Evolutionary conservation across 192 early-diverging fungal genomes (phyloP), one percentile per base, ranked within the genome.

Genomic region (Coemansia aciculifera): DNA sequence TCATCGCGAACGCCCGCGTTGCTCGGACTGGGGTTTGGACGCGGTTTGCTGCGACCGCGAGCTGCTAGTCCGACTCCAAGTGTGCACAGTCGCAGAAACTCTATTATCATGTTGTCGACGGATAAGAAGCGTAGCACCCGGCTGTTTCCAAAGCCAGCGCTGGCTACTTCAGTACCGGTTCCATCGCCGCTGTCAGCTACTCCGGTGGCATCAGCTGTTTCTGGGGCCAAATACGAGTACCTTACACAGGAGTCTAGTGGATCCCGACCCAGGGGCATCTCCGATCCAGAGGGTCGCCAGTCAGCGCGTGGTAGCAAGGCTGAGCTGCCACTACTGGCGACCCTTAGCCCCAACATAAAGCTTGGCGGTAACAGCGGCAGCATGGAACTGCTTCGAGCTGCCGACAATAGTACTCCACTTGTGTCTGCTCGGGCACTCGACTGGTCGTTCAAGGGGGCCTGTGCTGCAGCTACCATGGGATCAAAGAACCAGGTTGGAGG

Each of bases 1-100:
- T 84, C 82, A 10, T 76, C 77, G 10, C 75, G 78, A 3, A 76
- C 79, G 0, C 79, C 74, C 0, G 79, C 79, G 15, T 49, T 68
- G 31, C 54, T 81, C 17, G 78, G 67, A 0, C 63, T 73, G 59
- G 67, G 65, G 19, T 43, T 59, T 39, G 63, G 62, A 7, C 52
- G 57, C 13, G 65, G 62, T 6, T 29, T 57, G 31, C 61, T 67
- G 59, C 51, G 57, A 32, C 70, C 59, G 57, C 78, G 52, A 11
- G 31, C 49, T 10, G 66, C 57, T 49, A 71, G 68, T 8, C 68
- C 56, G 17, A 43, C n/a, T 29, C 61, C 61, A 15, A 65, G 73
- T 39, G 12, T 52, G 36, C 62, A 56, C 6, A 69, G 67, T 31
- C 66, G 67, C 38, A 40, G 32, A 15, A 36, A 46, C 17, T 75